Evolutionary conservation across 257 asterid genomes (phyloP), one percentile per base, ranked within the genome.

Genomic region (Ligustrum vulgare): DNA sequence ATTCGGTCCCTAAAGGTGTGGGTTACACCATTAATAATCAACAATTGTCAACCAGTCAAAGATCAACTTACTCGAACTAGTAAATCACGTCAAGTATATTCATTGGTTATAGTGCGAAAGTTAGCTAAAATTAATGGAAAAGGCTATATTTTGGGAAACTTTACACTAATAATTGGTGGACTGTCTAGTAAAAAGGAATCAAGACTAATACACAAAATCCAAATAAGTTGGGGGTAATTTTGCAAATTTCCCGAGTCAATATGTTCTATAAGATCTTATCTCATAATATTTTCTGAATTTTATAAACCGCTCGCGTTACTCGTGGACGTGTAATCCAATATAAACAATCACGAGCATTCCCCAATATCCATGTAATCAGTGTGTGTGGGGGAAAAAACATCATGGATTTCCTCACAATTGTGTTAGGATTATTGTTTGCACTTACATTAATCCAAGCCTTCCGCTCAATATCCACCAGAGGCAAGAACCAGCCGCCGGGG

Each of bases 401-500:
- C 70, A 86, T 86, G 90, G 89, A 85, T 68, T 81, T 81, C 56
- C 64, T 87, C n/a, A 80, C 83, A 4, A 58, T 83, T n/a, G 47
- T 71, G 6, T 47, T 82, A 1, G 72, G 20, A 4, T 47, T 85
- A 3, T 8, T 75, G 0, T 67, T 80, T 25, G 65, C 74, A 63
- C 41, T 78, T 6, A 56, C 78, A 28, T 22, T 85, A 31, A 8
- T 78, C 76, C 84, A 80, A 6, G 84, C 39, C 66, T 4, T 81
- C 76, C 85, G 74, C 70, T 28, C 81, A 2, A 81, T 83, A 1
- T 72, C 77, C 69, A 32, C 70, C 39, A 45, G 81, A 16, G 67
- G 39, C 69, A 84, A 82, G 66, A 84, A 72, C 35, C 86, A 86
- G 5, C 96, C 93, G 7, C 93, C 93, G 13, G 94, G 96, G n/a